phyloP scores from a whole-genome alignment of 73 alveolate genomes.

The Paramecium bursaria region DNA sequence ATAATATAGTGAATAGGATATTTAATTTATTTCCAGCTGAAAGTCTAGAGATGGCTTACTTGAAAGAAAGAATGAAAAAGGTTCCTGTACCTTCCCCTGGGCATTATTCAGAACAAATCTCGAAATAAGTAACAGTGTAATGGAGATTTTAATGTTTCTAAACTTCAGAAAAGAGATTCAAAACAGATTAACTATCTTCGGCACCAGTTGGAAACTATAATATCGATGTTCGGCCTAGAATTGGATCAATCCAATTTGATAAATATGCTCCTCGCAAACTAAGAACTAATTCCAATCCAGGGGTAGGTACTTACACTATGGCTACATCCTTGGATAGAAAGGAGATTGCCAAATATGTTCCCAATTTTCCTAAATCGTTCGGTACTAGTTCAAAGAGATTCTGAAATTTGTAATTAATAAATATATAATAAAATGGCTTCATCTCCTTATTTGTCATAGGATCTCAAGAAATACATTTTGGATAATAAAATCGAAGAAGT shows the following conservation, averaged over 20 bases:
- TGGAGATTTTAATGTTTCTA: constrained; percentile 51
- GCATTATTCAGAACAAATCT: background rate
- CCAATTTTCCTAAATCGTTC: constrained; percentile 39
- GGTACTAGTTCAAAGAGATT: constrained; percentile 50
- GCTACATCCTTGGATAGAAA: background rate
- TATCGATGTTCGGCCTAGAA: background rate
- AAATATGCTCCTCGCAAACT: constrained; percentile 1
- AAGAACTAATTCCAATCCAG: background rate
- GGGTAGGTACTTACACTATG: constrained; percentile 37
- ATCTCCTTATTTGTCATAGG: constrained; percentile 35
- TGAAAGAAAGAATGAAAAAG: constrained; percentile 38
- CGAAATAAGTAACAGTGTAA: background rate
- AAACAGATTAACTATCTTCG: background rate
- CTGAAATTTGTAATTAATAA: constrained; percentile 9
- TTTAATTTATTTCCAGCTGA: constrained; percentile 44
- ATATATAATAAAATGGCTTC: constrained; percentile 20
- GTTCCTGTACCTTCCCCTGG: constrained; percentile 58
- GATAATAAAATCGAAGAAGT: constrained; percentile 34
- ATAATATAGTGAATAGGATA: constrained; percentile 44
- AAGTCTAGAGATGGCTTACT: constrained; percentile 18
- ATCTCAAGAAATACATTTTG: constrained; percentile 26
- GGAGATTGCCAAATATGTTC: background rate
- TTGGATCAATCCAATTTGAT: constrained; percentile 9
- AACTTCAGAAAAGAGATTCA: constrained; percentile 38
- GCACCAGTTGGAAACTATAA: constrained; percentile 54